Conservation (phyloP, 306 rosid species). For the Begonia loranthoides region DNA sequence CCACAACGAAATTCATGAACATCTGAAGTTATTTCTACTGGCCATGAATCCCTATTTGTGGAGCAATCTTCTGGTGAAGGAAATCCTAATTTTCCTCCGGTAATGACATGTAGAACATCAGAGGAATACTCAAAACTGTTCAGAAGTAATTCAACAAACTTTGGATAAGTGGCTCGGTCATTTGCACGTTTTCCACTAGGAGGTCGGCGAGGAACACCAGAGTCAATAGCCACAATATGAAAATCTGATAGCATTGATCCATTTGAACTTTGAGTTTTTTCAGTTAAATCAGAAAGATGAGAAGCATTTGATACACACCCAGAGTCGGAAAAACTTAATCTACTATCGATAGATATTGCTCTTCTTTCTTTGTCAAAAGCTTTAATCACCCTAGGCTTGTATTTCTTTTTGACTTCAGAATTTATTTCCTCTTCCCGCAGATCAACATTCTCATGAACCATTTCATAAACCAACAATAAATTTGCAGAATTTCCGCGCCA, state of each 20-base stretch:
- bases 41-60: conserved; percentile 21
- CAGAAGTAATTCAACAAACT: conserved; percentile 73
- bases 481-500: conserved; percentile 97
- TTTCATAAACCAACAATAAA: conserved; percentile 64
- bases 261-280: conserved; percentile 34
- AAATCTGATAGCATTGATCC: conserved; percentile 30
- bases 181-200: conserved; percentile 91
- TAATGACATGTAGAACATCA: conserved; percentile 56
- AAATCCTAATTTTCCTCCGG: conserved; percentile 72
- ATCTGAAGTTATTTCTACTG: conserved; percentile 25
- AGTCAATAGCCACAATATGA: conserved; percentile 77
- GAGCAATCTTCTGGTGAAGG: conserved; percentile 29
- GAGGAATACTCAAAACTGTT: conserved; percentile 72
- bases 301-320: conserved; percentile 43
- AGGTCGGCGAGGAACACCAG: conserved; percentile 93
- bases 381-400: conserved; percentile 45
- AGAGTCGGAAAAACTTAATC: conserved; percentile 30
- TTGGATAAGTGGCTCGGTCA: conserved; percentile 85
- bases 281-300: conserved; percentile 52
- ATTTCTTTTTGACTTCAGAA: conserved; percentile 46
- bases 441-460: conserved; percentile 31
- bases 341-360: conserved; percentile 60
- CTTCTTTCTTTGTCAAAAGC: conserved; percentile 75
- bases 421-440: conserved; percentile 43
- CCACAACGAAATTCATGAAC: conserved; percentile 63